Evolutionary conservation across 1,284 basidiomycete species (phyloP), one percentile per base, ranked within the genome.

Genomic region (Moesziomyces globuligerus): DNA sequence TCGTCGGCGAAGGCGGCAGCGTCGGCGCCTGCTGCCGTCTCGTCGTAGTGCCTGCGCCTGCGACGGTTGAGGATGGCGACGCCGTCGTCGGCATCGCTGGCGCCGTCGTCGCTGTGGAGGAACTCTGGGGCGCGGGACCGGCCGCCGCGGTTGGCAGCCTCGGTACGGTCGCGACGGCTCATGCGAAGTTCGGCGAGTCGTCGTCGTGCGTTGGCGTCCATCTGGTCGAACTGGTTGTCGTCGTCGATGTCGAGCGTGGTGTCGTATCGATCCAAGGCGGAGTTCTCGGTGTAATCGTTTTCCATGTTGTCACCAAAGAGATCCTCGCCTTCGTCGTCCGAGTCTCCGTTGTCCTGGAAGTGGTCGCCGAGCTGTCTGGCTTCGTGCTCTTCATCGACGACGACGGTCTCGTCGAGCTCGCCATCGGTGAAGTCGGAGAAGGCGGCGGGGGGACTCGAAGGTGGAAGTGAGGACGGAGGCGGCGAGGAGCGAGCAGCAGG

Each of bases 151-250:
- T 44, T 76, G 64, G 90, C 90, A 38, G 86, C 85, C 67, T 91
- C 90, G 25, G 89, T 85, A 20, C 91, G 88, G 85, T 98, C 95
- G 47, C 96, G 89, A 69, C 90, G 87, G 28, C 88, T 88, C 94
- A 98, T 96, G 74, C 88, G 88, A 38, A 87, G 86, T 83, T 99
- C 96, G 21, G 93, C 96, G 1, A 89, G 89, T 40, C 91, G 89
- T 40, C 91, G 89, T 71, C 95, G 89, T 40, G 89, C 88, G 15
- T 86, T 89, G 21, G 87, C 87, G 39, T 91, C 88, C 80, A 96
- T 84, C 43, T 89, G 90, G 29, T 88, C 90, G 47, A 89, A 85
- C 23, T 66, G 56, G 7, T 91, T 89, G 40, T 90, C 89, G 79
- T 98, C 95, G 79, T 98, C 89, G 56, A 99, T 87, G 49, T 89